Percentiles rank a stretch among this genome's conserved stretches.
Conservation (phyloP, 1,284 basidiomycete genomes). For the Microstroma glucosiphilum region DNA sequence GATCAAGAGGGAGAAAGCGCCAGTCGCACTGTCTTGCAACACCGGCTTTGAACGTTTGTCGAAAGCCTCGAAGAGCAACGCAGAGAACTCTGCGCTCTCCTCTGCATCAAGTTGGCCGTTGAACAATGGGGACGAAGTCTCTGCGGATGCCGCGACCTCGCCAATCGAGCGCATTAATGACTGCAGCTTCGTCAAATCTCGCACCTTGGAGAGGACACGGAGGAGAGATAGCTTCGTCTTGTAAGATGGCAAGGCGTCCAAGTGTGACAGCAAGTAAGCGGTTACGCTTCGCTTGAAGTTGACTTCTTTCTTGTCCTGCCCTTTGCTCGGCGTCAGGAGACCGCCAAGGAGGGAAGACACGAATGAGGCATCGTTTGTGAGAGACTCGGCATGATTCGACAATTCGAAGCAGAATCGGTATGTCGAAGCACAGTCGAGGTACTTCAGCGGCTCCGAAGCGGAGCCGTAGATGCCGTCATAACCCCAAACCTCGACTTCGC, state of each 20-base stretch:
- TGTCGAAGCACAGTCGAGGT: constrained; percentile 69
- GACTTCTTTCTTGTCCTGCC: constrained; percentile 62
- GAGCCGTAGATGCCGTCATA: constrained; percentile 76
- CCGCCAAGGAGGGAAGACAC: constrained; percentile 63
- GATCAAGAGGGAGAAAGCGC: constrained; percentile 23
- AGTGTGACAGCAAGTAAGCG: constrained; percentile 77
- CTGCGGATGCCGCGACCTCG: constrained; percentile 40
- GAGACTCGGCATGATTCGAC: constrained; percentile 52
- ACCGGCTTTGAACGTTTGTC: not conserved
- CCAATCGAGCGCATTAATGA: constrained; percentile 63
- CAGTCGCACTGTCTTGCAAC: constrained; percentile 52
- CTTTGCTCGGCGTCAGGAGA: constrained; percentile 55
- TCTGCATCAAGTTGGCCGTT: not conserved
- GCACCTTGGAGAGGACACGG: constrained; percentile 15
- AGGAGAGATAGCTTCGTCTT: not conserved
- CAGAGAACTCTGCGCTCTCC: constrained; percentile 49
- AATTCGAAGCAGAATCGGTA: constrained; percentile 61
- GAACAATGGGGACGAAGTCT: not conserved
- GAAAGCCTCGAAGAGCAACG: constrained; percentile 57
- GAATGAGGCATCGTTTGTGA: constrained; percentile 63
- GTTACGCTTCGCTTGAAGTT: constrained; percentile 66
- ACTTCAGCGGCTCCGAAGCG: constrained; percentile 60
- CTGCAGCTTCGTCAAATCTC: constrained; percentile 62
- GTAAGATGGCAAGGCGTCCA: constrained; percentile 58
- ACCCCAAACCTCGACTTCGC: constrained; percentile 65